A percentile compares a stretch with the other conserved stretches of the same genome.
These are phyloP conservation scores for Deinandra increscens DNA, from an alignment of 129 eudicot genomes.

Conservation along the genomic window DNA sequence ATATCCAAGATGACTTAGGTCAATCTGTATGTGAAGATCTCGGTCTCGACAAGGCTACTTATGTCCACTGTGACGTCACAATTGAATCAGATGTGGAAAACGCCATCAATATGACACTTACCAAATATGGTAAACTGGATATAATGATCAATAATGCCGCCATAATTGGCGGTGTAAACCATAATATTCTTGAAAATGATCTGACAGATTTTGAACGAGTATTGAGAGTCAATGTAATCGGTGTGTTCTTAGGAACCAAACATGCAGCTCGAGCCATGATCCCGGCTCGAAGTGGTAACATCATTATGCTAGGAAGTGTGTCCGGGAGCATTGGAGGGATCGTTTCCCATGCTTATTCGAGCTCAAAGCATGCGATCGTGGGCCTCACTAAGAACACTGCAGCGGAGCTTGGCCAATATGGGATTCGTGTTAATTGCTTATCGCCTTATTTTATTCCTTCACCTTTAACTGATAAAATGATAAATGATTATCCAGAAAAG, in stretches of 20 bases:
- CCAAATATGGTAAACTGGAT: slow-evolving; percentile 30
- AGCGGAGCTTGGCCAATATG: slow-evolving; percentile 32
- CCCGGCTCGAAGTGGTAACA: too few relatives aligned
- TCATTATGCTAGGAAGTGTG: slow-evolving; percentile 24
- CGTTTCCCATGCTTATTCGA: slow-evolving; percentile 23
- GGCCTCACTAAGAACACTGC: slow-evolving; percentile 34
- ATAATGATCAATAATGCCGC: slow-evolving; percentile 35
- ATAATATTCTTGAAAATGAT: slow-evolving; percentile 15
- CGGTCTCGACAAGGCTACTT: neutral
- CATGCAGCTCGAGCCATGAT: slow-evolving; percentile 33
- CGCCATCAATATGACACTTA: slow-evolving; percentile 9
- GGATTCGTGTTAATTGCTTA: slow-evolving; percentile 41
- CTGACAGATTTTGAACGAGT: slow-evolving; percentile 6
- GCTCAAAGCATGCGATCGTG: slow-evolving; percentile 36
- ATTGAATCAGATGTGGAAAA: slow-evolving; percentile 30
- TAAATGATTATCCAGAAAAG: neutral
- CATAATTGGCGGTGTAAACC: slow-evolving; percentile 9
- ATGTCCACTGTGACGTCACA: slow-evolving; percentile 22
- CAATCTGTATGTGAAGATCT: too few relatives aligned
- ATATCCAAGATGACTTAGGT: too few relatives aligned
- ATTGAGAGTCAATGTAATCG: slow-evolving; percentile 17
- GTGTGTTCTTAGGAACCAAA: slow-evolving; percentile 16
- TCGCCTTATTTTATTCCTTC: slow-evolving; percentile 28
- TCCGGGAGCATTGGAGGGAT: slow-evolving; percentile 17
- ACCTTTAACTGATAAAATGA: neutral